Evolutionary conservation across 805 yeast species (phyloP), one percentile per base, ranked within the genome.

Genomic region (Yarrowia hollandica): DNA sequence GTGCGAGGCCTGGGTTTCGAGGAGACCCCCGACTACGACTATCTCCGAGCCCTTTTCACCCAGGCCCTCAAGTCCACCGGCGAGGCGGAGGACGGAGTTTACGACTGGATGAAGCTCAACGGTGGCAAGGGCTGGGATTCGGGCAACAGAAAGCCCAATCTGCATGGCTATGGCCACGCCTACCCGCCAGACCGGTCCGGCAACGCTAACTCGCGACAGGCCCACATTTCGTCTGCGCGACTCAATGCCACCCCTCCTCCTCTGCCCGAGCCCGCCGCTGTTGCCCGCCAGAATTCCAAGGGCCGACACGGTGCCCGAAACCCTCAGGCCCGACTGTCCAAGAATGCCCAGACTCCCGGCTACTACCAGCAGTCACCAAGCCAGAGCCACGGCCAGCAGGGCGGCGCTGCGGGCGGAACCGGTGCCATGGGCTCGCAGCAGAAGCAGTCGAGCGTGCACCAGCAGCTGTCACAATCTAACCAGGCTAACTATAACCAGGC

Each of bases 41-140:
- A 88, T 66, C 82, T 90, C 71, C 80, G 94, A 60, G 82, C 81
- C 61, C 76, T 94, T 62, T 78, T 94, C 79, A 80, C 89, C 64
- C 83, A 88, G 62, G 94, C 90, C 0, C 75, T 94, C 62, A 84
- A 83, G 54, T 84, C 86, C 30, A 78, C 85, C 56, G 86, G 84
- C 52, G 88, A 84, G 62, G 72, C 72, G 33, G 86, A 84, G 55
- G 97, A 94, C 73, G 96, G 88, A 44, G 91, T 88, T 68, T 94
- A 90, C 73, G 99, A 94, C 76, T 94, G 99, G 99, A 89, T 90
- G 96, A 88, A 86, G 67, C 78, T 94, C 66, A 94, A 94, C 71
- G 89, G 88, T 60, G 98, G 98, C 62, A 84, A 85, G 71, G 98
- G 98, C 58, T 92, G 97, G 96, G 98, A 94, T 74, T 81, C 88